Conservation (phyloP, 2,329 filamentous ascomycete species). For the Aspergillus unguis region DNA sequence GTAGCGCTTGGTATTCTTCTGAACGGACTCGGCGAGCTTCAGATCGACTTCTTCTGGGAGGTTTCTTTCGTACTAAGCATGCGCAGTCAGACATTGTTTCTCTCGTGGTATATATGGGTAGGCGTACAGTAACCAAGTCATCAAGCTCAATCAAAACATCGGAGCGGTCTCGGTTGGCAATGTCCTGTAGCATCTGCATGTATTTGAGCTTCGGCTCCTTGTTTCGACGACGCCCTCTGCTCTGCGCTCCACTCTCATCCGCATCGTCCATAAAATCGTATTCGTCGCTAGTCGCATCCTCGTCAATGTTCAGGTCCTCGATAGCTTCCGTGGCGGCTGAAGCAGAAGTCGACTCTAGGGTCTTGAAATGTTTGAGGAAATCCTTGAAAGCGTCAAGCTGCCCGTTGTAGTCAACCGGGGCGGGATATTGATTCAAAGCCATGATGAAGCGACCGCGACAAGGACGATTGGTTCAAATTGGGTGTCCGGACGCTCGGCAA, state of each 20-base stretch:
- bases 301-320: constrained; percentile 79
- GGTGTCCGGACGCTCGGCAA: constrained; percentile 16
- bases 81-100: background rate
- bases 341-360: constrained; percentile 60
- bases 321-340: constrained; percentile 74
- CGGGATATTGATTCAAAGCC: constrained; percentile 78
- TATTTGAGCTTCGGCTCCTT: constrained; percentile 75
- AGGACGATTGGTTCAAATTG: constrained; percentile 20
- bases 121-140: constrained; percentile 68
- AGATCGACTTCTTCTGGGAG: constrained; percentile 67
- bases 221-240: constrained; percentile 48
- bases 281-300: constrained; percentile 81
- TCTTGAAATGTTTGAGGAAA: constrained; percentile 86
- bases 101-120: background rate
- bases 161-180: constrained; percentile 73
- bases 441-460: constrained; percentile 52
- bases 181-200: constrained; percentile 77
- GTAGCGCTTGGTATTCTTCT: constrained; percentile 91
- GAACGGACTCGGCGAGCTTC: constrained; percentile 70
- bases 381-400: constrained; percentile 80
- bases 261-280: constrained; percentile 90
- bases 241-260: constrained; percentile 47
- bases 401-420: constrained; percentile 79
- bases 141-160: constrained; percentile 86
- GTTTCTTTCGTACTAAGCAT: constrained; percentile 67